Evolutionary conservation across 83 land plant genomes (phyloP), one percentile per base, ranked within the genome.

Genomic region (Picea mariana): DNA sequence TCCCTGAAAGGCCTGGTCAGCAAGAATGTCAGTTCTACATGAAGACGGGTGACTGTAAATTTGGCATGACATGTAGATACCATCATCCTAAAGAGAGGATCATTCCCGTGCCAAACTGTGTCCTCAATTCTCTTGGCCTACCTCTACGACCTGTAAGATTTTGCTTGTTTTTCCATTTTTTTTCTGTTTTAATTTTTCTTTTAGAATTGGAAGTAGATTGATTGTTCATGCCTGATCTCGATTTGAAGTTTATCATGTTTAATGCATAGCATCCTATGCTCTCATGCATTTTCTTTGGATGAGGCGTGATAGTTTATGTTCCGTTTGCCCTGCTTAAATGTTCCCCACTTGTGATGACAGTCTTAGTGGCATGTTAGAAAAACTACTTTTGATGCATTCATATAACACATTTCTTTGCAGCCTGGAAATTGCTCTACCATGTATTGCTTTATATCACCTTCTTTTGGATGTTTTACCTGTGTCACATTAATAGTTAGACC

Each of bases 41-140:
- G 87, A 91, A 82, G 83, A 91, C 92, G 17, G 93, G 93, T 20
- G 93, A 86, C 80, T 91, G 93, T 84, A 91, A 91, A 83, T 91
- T 79, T 83, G 90, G 92, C 65, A 73, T 87, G 38, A 85, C 93
- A 5, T 91, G 92, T 81, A 83, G 82, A 81, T 91, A 82, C 69
- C 87, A 89, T 87, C 93, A 91, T 84, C 93, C 92, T 7, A 78
- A 61, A 26, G 86, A 87, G 6, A 44, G 89, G 65, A 78, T 64
- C 62, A 79, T 72, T 38, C 83, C 87, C 0, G 78, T 40, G 17
- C 77, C 86, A 63, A 77, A 59, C 47, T 86, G 83, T 67, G 77
- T 59, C 42, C 86, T 89, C 62, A 91, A 85, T 68, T 83, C 87
- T 18, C 0, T 83, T 17, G 93, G 93, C 21, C 84, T 89, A 6